A percentile compares a stretch with the other conserved stretches of the same genome.
Evolutionary conservation across 805 yeast species (phyloP).

Genomic region (Ogataea thermomethanolica): DNA sequence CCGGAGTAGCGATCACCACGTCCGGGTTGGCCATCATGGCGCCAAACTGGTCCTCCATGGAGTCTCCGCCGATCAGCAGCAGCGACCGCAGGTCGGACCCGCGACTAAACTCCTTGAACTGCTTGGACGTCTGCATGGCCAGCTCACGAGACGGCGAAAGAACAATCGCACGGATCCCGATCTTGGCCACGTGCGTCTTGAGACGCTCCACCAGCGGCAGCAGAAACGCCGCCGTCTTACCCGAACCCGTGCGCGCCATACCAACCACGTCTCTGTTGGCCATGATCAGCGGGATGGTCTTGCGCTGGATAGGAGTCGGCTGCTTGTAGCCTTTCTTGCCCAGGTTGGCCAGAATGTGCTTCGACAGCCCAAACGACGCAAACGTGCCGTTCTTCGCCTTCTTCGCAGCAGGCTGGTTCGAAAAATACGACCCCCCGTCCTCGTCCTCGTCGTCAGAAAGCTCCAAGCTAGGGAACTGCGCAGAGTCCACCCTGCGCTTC

Average conservation of each 20-base stretch:
- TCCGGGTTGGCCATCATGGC: slow-evolving; percentile 95
- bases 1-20: slow-evolving; percentile 94
- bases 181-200: slow-evolving; percentile 77
- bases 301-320: slow-evolving; percentile 97
- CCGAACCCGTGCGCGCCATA: slow-evolving; percentile 99
- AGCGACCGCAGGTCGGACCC: slow-evolving; percentile 82
- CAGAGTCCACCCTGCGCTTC: slow-evolving; percentile 26
- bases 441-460: slow-evolving; percentile 40
- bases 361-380: slow-evolving; percentile 85
- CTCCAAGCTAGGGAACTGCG: slow-evolving; percentile 40
- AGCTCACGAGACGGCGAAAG: slow-evolving; percentile 94
- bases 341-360: slow-evolving; percentile 64
- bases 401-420: slow-evolving; percentile 38
- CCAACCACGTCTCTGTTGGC: slow-evolving; percentile 94
- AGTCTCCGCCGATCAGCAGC: slow-evolving; percentile 94
- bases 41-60: slow-evolving; percentile 93
- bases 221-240: slow-evolving; percentile 96
- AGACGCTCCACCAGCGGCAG: slow-evolving; percentile 85
- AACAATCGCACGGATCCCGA: slow-evolving; percentile 85
- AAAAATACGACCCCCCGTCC: slow-evolving; percentile 43
- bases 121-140: slow-evolving; percentile 88
- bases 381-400: slow-evolving; percentile 78
- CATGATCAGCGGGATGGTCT: slow-evolving; percentile 86
- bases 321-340: slow-evolving; percentile 82
- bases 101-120: slow-evolving; percentile 79